Evolutionary conservation across 495 filamentous ascomycete genomes (phyloP), one percentile per base, ranked within the genome.

Genomic region (Hypoxylon trugodes): DNA sequence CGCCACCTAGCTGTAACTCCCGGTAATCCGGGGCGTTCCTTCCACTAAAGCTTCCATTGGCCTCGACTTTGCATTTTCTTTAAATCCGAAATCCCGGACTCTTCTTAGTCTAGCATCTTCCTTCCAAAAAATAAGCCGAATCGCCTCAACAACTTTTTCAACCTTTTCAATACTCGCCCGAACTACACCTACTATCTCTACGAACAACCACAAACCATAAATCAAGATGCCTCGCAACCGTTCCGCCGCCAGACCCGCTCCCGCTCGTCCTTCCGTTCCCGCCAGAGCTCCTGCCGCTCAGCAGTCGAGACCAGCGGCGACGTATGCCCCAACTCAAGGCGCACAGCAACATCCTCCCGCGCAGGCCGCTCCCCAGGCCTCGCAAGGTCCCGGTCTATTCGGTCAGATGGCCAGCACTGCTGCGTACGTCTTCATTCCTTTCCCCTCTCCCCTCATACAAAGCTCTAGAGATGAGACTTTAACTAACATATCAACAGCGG

Each of bases 401-500:
- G 90, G 87, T 41, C 88, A 93, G 81, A 93, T 94, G 87, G 90
- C 90, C 61, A 90, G 87, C 64, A 94, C 91, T 43, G 91, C 90
- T 67, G 90, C 90, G 87, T 93, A 87, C 73, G 89, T 80, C 16
- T 38, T 15, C 18, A 18, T 26, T 13, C 12, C 8, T 18, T 9
- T 10, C 13, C 15, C 40, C 30, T 16, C 18, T 15, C 30, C 32
- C 6, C 46, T 43, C 35, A 7, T 25, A 26, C 22, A 6, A 35
- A 7, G 1, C 25, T 22, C 1, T 28, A 18, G 3, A n/a, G 35
- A 18, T 8, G 8, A 2, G 36, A 47, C 10, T 37, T 4, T 1
- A 12, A 38, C 58, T 69, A 65, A 73, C 70, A 32, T 15, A 2
- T 9, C 5, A 19, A 40, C 66, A 97, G 93, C 71, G 95, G 95